Percentiles rank a stretch among this genome's conserved stretches.
Evolutionary conservation across 2,329 filamentous ascomycete species (phyloP).

Genomic region (Venturia pyrina): DNA sequence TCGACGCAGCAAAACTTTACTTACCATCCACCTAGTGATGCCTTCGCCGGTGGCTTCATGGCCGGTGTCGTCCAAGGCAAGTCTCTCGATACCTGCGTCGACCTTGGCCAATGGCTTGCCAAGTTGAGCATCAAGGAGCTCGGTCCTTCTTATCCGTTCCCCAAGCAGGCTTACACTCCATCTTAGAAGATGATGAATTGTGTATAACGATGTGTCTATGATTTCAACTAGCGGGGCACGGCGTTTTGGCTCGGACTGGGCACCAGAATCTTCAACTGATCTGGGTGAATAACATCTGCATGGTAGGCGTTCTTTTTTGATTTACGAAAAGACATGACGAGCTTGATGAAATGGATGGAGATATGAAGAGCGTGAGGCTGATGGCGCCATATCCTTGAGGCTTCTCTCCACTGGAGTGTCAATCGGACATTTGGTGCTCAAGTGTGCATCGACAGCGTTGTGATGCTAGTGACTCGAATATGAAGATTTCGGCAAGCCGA

Average conservation of each 20-base stretch:
- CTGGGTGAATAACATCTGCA: not conserved
- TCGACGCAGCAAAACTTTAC: not conserved
- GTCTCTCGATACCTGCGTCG: constrained; percentile 64
- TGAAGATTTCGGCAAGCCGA: no score
- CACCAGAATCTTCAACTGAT: constrained; percentile 5
- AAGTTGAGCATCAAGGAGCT: constrained; percentile 89
- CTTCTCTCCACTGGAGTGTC: no score
- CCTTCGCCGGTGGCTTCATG: constrained; percentile 88
- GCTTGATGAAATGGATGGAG: not conserved
- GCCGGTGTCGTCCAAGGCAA: constrained; percentile 84
- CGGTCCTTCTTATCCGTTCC: constrained; percentile 68
- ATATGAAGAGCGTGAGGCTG: not conserved
- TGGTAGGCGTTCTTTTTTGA: not conserved
- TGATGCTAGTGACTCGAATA: no score
- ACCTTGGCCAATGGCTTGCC: constrained; percentile 95
- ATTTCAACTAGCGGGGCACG: constrained; percentile 6
- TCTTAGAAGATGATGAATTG: not conserved
- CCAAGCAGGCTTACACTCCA: constrained; percentile 28
- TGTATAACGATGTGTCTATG: constrained; percentile 2
- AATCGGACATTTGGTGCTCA: no score
- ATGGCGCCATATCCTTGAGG: no score
- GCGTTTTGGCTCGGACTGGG: not conserved
- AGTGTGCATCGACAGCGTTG: no score
- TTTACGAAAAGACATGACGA: not conserved
- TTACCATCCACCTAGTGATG: constrained; percentile 52